These are phyloP conservation scores for Fraxinus albicans DNA, from an alignment of 305 asterid genomes.

Conservation along the genomic window DNA sequence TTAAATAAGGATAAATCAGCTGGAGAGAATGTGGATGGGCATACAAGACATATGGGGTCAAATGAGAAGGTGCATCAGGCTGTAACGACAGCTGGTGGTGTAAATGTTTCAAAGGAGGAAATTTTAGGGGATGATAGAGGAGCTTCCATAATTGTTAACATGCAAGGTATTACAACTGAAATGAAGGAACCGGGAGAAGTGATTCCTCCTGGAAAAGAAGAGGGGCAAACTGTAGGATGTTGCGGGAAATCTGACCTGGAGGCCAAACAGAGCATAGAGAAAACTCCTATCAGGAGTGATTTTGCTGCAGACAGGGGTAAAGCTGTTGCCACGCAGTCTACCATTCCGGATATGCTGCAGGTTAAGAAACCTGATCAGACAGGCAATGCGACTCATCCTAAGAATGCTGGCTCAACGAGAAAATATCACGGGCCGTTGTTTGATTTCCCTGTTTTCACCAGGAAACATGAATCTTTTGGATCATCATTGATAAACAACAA, in stretches of 20 bases:
- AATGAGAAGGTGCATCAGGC: slow-evolving; percentile 58
- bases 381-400: slow-evolving; percentile 56
- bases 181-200: slow-evolving; percentile 55
- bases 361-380: slow-evolving; percentile 65
- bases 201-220: slow-evolving; percentile 67
- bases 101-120: slow-evolving; percentile 49
- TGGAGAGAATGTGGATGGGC: slow-evolving; percentile 56
- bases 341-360: slow-evolving; percentile 58
- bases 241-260: slow-evolving; percentile 63
- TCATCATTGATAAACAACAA: slow-evolving; percentile 73
- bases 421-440: slow-evolving; percentile 98
- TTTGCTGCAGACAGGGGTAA: slow-evolving; percentile 72
- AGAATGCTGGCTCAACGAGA: slow-evolving; percentile 69
- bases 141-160: slow-evolving; percentile 39
- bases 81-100: slow-evolving; percentile 44
- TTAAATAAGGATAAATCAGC: slow-evolving; percentile 52
- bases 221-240: slow-evolving; percentile 52
- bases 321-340: slow-evolving; percentile 54
- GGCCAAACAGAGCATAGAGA: slow-evolving; percentile 50
- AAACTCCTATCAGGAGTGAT: slow-evolving; percentile 57
- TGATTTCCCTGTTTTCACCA: slow-evolving; percentile 93
- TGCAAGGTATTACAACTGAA: slow-evolving; percentile 39
- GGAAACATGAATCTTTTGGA: slow-evolving; percentile 86
- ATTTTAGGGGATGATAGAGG: slow-evolving; percentile 49
- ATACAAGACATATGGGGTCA: slow-evolving; percentile 44